A percentile compares a stretch with the other conserved stretches of the same genome.
Evolutionary conservation across 208 protist genomes (phyloP).

Genomic region (Crithidia fasciculata): DNA sequence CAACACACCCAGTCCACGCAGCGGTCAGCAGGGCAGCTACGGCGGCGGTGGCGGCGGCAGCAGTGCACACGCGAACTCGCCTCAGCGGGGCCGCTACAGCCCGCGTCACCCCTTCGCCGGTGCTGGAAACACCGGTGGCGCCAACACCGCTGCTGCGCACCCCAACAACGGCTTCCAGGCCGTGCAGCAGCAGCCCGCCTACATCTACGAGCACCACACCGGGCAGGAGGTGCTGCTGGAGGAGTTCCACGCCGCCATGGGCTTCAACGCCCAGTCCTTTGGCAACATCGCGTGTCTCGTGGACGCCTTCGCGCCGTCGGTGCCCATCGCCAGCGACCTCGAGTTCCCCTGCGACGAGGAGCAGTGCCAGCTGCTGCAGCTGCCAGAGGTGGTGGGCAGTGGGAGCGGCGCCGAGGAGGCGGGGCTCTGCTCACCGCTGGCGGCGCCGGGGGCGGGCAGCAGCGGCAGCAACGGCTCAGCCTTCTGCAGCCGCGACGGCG

Average conservation of each 20-base stretch:
- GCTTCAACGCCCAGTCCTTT: conserved; percentile 52
- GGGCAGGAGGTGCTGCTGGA: conserved; percentile 71
- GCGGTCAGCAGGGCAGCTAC: conserved; percentile 21
- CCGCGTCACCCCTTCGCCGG: conserved; percentile 13
- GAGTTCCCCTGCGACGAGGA: conserved; percentile 52
- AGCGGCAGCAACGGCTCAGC: conserved; percentile 21
- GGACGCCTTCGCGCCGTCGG: conserved; percentile 63
- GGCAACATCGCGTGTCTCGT: conserved; percentile 84
- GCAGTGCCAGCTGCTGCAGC: conserved; percentile 23
- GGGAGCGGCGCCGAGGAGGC: conserved; percentile 4
- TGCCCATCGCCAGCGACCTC: conserved; percentile 49
- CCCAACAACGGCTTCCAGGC: conserved; percentile 9
- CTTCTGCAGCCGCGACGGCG: conserved; percentile 12
- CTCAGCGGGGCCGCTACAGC: conserved; percentile 15
- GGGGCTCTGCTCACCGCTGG: conserved; percentile 1
- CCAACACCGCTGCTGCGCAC: conserved; percentile 9
- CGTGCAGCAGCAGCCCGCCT: conserved; percentile 15
- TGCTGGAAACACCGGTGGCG: neutral
- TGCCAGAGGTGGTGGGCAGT: neutral
- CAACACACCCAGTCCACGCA: conserved; percentile 21
- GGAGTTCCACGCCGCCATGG: conserved; percentile 54
- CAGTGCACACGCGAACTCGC: conserved; percentile 19
- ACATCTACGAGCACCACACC: conserved; percentile 74
- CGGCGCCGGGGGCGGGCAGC: conserved; percentile 2
- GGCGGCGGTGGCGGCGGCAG: conserved; percentile 10